Conservation (phyloP, 2,329 filamentous ascomycete species). For the Alternaria sp. region DNA sequence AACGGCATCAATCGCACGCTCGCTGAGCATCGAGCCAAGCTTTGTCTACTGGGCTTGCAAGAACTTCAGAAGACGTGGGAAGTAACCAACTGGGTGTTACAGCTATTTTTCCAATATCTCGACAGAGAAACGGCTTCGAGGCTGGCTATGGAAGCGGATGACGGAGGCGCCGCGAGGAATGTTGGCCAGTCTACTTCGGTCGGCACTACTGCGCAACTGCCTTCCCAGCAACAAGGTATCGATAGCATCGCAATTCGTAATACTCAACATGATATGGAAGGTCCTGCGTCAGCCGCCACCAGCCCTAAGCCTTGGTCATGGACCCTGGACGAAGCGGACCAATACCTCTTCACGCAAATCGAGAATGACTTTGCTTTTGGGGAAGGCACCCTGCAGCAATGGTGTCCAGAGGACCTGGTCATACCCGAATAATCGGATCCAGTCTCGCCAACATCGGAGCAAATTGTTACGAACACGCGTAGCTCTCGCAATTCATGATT, state of each 20-base stretch:
- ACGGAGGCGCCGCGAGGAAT: constrained; percentile 23
- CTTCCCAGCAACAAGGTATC: constrained; percentile 3
- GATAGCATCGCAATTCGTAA: not conserved
- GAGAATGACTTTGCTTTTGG: constrained; percentile 42
- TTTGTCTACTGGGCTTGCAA: constrained; percentile 56
- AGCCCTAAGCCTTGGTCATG: constrained; percentile 34
- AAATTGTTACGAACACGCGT: not conserved
- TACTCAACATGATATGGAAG: constrained; percentile 1
- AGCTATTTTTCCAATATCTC: constrained; percentile 58
- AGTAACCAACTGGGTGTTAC: constrained; percentile 57
- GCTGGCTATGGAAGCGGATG: constrained; percentile 40
- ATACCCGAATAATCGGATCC: not conserved
- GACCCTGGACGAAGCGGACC: constrained; percentile 38
- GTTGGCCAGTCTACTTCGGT: constrained; percentile 12
- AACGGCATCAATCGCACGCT: constrained; percentile 51
- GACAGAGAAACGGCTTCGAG: constrained; percentile 54
- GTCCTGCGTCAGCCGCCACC: constrained; percentile 9
- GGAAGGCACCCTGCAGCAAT: constrained; percentile 32
- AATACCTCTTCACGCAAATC: constrained; percentile 41
- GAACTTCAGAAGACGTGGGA: constrained; percentile 60
- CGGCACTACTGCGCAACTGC: constrained; percentile 6
- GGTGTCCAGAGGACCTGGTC: constrained; percentile 27
- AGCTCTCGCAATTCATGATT: not conserved
- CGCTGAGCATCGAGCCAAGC: constrained; percentile 57
- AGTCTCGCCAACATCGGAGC: not conserved